phyloP scores from a whole-genome alignment of 176 grass and related monocot species.

The Carex pumila region DNA sequence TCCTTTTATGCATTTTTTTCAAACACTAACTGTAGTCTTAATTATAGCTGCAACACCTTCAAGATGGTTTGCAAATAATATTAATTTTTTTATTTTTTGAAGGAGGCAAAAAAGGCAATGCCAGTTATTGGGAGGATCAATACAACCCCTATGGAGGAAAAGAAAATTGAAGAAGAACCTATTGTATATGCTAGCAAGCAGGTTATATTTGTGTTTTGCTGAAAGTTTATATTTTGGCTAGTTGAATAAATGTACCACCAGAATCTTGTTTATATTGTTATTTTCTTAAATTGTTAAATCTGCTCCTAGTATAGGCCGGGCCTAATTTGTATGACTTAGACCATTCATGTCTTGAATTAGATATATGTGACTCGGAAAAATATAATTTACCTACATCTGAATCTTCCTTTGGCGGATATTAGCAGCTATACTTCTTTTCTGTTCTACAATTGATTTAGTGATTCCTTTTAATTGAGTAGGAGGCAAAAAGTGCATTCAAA shows the following conservation, averaged over 20 bases:
- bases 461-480: slow-evolving; percentile 35
- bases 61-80: neutral
- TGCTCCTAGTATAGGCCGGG: neutral
- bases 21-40: neutral
- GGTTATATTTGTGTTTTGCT: slow-evolving; percentile 37
- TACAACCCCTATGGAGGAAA: slow-evolving; percentile 63
- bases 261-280: neutral
- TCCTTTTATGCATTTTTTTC: neutral
- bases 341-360: neutral
- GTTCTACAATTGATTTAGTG: neutral
- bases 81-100: slow-evolving; percentile 1
- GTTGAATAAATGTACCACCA: neutral
- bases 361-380: neutral
- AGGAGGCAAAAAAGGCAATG: slow-evolving; percentile 84
- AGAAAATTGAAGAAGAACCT: slow-evolving; percentile 69
- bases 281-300: neutral
- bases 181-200: slow-evolving; percentile 71
- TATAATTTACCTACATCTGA: neutral
- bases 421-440: neutral
- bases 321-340: slow-evolving; percentile 6
- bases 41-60: neutral
- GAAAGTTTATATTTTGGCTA: slow-evolving; percentile 1
- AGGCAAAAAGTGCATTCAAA: slow-evolving; percentile 90
- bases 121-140: slow-evolving; percentile 52
- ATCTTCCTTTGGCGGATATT: neutral